phyloP scores from a whole-genome alignment of 805 yeast species.

The Candida sithepensis region DNA sequence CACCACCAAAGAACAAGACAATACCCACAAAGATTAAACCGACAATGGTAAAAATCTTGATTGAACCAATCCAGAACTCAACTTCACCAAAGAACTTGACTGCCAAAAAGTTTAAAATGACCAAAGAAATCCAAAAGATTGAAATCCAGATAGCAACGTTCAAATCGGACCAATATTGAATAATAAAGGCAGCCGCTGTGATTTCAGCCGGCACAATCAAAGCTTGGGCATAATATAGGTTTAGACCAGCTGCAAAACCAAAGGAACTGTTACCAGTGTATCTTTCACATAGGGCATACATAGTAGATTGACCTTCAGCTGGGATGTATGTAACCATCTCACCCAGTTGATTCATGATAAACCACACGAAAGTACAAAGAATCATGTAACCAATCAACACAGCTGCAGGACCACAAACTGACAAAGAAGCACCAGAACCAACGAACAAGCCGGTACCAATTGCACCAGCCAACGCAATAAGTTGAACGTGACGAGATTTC shows the following conservation, averaged over 20 bases:
- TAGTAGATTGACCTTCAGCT: constrained; percentile 59
- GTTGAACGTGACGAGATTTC: constrained; percentile 48
- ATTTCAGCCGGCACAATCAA: constrained; percentile 57
- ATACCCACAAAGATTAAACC: constrained; percentile 58
- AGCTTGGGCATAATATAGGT: constrained; percentile 44
- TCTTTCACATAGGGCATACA: constrained; percentile 43
- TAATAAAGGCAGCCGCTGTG: constrained; percentile 61
- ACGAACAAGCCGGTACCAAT: constrained; percentile 60
- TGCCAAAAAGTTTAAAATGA: constrained; percentile 47
- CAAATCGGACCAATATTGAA: constrained; percentile 57
- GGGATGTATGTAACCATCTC: constrained; percentile 66
- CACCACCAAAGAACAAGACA: constrained; percentile 64
- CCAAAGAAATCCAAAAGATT: constrained; percentile 46
- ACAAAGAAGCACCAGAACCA: constrained; percentile 40
- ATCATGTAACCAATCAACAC: constrained; percentile 58
- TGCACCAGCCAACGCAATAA: constrained; percentile 69
- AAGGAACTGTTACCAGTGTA: constrained; percentile 47
- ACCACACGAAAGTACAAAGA: constrained; percentile 61
- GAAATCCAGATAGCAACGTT: constrained; percentile 62
- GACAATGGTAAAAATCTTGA: constrained; percentile 61
- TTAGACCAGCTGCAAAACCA: constrained; percentile 56
- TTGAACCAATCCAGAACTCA: constrained; percentile 63
- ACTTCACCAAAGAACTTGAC: constrained; percentile 49
- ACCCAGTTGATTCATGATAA: constrained; percentile 61
- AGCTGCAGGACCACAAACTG: constrained; percentile 36